Evolutionary conservation across 1,139 yeast genomes (phyloP).

Genomic region (Torulaspora globosa): DNA sequence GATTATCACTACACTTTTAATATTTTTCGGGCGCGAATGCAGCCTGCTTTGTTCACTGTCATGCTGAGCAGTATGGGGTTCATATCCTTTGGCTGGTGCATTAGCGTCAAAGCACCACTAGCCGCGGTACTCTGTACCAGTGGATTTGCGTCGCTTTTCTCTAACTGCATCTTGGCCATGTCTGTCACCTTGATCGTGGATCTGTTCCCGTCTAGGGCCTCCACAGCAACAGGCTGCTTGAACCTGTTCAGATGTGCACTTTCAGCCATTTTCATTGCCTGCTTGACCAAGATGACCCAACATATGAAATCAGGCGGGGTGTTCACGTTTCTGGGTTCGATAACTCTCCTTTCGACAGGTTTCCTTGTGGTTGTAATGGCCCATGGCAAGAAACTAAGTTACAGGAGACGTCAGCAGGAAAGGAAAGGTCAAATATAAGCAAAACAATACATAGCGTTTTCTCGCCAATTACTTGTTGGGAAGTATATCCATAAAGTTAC

Average conservation of each 20-base stretch:
- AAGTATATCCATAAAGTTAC: background rate
- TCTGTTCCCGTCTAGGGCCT: slow-evolving; percentile 50
- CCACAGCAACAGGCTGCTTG: slow-evolving; percentile 53
- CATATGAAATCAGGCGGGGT: slow-evolving; percentile 55
- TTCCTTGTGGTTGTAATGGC: slow-evolving; percentile 26
- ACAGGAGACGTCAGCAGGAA: slow-evolving; percentile 12
- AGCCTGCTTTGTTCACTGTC: slow-evolving; percentile 39
- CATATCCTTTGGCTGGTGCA: slow-evolving; percentile 67
- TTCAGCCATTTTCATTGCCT: slow-evolving; percentile 58
- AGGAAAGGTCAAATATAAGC: background rate
- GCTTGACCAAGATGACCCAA: slow-evolving; percentile 48
- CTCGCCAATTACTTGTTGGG: background rate
- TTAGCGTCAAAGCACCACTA: slow-evolving; percentile 46
- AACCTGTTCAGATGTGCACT: slow-evolving; percentile 54
- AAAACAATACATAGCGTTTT: background rate
- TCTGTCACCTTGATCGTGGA: slow-evolving; percentile 57
- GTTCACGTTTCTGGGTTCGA: slow-evolving; percentile 50
- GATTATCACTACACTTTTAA: slow-evolving; percentile 36
- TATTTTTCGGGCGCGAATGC: slow-evolving; percentile 48
- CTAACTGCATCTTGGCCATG: slow-evolving; percentile 49
- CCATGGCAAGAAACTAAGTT: slow-evolving; percentile 22
- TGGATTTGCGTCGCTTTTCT: slow-evolving; percentile 50
- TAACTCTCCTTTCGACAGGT: slow-evolving; percentile 28
- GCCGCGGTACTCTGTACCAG: slow-evolving; percentile 56
- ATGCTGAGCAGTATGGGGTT: slow-evolving; percentile 40